Base-by-base conservation (phyloP, 345 rosid genomes). In the Aurinia saxatilis region DNA sequence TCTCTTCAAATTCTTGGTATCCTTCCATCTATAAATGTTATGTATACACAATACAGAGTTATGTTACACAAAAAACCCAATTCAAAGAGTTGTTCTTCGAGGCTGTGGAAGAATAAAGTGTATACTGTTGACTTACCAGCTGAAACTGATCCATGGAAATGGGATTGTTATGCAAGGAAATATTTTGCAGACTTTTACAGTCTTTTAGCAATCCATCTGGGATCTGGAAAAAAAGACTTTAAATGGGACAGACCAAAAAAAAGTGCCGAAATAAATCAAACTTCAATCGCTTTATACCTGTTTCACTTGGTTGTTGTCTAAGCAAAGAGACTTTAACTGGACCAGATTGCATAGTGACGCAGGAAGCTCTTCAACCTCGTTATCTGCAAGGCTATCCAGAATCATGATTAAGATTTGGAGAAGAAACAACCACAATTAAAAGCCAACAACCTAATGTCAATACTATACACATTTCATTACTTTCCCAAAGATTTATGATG, bases 111-210 rank as follows among this genome's bases (percentile, higher is more conserved):
- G 2, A 6, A 27, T 23, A 48, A 48, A 29, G 36, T 49, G 5
- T 27, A 9, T 36, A 13, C 2, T 42, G 1, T 5, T 25, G 65
- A 67, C 74, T 73, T 77, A 79, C 98, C 86, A 82, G 87, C 79
- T 92, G 96, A 80, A 92, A 92, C 77, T 89, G 85, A 73, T 84
- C 95, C 93, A 92, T 85, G 21, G 87, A 80, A 58, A 92, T 84
- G 30, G 96, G 96, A 75, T 92, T 92, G 75, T 71, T 75, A 57
- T 92, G 98, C 73, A 92, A 70, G 39, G 98, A 85, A 16, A 92
- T 71, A 72, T 80, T 92, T 60, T 92, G 98, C 60, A 92, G 91
- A 60, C 91, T 77, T 68, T 81, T 89, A 74, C 98, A 92, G 54
- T 92, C 85, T 79, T 76, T 85, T 83, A 92, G 76, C 54, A 92